A percentile compares a stretch with the other conserved stretches of the same genome.
Conservation (phyloP, 768 basidiomycete species). For the Boletus sp. region DNA sequence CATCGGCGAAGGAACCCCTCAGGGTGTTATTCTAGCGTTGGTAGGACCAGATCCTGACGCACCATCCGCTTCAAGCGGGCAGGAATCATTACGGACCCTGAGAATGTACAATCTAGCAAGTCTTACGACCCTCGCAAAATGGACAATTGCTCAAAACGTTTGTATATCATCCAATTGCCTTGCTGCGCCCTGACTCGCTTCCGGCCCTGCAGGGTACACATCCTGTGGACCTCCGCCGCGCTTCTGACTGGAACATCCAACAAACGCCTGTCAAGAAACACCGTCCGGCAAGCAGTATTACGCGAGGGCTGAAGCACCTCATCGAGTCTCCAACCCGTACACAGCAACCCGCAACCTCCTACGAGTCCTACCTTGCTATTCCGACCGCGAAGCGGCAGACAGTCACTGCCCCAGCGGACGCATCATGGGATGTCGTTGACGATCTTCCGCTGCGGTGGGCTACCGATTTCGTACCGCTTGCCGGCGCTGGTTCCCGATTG, state of each 20-base stretch:
- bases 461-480: conserved; percentile 82
- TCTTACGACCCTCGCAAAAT: conserved; percentile 69
- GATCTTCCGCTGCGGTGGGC: conserved; percentile 78
- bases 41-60: conserved; percentile 62
- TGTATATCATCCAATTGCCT: conserved; percentile 1
- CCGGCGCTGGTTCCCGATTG: conserved; percentile 61
- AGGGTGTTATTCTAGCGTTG: conserved; percentile 75
- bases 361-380: conserved; percentile 31
- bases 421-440: conserved; percentile 72
- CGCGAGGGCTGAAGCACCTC: conserved; percentile 61
- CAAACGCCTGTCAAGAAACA: conserved; percentile 45
- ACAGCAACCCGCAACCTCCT: conserved; percentile 25
- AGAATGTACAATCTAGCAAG: conserved; percentile 85
- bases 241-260: conserved; percentile 50
- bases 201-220: conserved; percentile 43
- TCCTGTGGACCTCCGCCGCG: conserved; percentile 57
- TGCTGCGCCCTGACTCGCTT: conserved; percentile 6
- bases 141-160: conserved; percentile 68
- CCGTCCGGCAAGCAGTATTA: conserved; percentile 54
- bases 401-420: conserved; percentile 40
- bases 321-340: conserved; percentile 36
- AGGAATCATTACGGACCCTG: conserved; percentile 52
- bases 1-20: conserved; percentile 53
- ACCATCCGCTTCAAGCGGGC: conserved; percentile 37
- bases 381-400: conserved; percentile 24